Conservation (phyloP, 257 asterid genomes). For the Gentiana straminea region DNA sequence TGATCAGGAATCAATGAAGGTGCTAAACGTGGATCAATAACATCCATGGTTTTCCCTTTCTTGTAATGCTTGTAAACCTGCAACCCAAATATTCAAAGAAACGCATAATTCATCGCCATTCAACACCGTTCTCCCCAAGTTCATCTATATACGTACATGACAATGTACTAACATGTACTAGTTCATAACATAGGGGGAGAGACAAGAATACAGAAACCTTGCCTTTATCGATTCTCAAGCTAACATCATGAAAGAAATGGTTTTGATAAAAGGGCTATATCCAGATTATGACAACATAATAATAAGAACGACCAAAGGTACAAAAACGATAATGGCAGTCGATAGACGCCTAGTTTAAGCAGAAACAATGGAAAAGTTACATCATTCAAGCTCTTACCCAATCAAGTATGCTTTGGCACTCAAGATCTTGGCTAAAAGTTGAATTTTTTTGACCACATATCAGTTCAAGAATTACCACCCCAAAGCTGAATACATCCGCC, state of each 20-base stretch:
- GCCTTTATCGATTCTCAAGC: no score
- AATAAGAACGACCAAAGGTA: not conserved
- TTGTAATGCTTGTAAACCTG: conserved; percentile 81
- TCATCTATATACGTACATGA: no score
- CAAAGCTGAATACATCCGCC: conserved; percentile 88
- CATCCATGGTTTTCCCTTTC: conserved; percentile 52
- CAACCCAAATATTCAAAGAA: conserved; percentile 5
- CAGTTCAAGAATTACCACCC: conserved; percentile 87
- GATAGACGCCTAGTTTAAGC: no score
- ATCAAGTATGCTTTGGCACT: conserved; percentile 52
- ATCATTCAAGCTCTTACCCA: conserved; percentile 47
- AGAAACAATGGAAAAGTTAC: no score
- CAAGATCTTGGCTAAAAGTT: conserved; percentile 50
- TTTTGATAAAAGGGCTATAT: no score
- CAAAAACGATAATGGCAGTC: no score
- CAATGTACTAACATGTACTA: no score
- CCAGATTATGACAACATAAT: not conserved
- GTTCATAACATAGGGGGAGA: no score
- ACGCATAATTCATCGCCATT: no score
- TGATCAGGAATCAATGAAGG: conserved; percentile 44
- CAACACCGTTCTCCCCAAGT: no score
- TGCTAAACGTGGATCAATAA: conserved; percentile 54
- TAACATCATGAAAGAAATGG: no score
- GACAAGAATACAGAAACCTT: no score
- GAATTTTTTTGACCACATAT: conserved; percentile 89